Evolutionary conservation across 2,329 filamentous ascomycete genomes (phyloP).

Genomic region (Hymenoscyphus fraxineus): DNA sequence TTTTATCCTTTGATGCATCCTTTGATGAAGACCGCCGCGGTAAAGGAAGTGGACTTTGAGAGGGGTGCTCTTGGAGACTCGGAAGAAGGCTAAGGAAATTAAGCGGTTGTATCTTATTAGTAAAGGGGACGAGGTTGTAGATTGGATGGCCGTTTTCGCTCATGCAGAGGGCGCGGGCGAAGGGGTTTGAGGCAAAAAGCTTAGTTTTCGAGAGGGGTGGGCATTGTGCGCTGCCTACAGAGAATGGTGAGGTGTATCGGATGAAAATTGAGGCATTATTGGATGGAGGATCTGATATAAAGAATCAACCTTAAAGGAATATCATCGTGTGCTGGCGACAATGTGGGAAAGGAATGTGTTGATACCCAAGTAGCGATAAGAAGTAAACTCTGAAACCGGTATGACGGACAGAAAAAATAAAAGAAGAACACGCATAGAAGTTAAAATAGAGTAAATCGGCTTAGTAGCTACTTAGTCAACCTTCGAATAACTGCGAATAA

Average conservation of each 20-base stretch:
- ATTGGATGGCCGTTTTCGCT: not conserved
- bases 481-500: no score
- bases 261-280: not conserved
- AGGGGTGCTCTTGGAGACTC: not conserved
- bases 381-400: no score
- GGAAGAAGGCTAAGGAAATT: not conserved
- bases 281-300: not conserved
- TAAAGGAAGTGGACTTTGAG: not conserved
- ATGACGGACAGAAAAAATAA: no score
- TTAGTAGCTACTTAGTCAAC: no score
- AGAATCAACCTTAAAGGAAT: not conserved
- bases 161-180: not conserved
- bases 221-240: constrained; percentile 6
- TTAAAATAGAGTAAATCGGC: no score
- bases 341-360: no score
- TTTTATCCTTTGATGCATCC: not conserved
- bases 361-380: no score
- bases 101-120: not conserved
- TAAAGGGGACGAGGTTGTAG: not conserved
- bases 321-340: no score
- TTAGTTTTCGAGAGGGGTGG: constrained; percentile 2
- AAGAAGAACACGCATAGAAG: no score
- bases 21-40: not conserved
- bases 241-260: not conserved
- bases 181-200: not conserved